These are phyloP conservation scores for Arthrinium phaeospermum DNA, from an alignment of 2,329 filamentous ascomycete species.

Conservation along the genomic window DNA sequence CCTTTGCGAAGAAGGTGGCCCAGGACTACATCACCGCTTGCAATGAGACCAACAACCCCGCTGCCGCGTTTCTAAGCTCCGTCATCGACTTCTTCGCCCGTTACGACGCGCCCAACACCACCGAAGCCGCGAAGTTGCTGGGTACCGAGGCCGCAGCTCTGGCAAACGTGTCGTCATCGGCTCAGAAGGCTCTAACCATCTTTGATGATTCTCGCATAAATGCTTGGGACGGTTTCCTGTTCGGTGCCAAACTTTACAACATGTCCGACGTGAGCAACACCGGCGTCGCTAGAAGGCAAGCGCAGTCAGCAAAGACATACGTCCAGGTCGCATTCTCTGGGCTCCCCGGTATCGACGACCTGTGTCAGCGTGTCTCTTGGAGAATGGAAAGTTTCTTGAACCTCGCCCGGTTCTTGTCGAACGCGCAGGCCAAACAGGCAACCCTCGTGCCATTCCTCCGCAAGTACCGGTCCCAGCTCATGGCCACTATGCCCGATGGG, in stretches of 20 bases:
- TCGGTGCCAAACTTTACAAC: background rate
- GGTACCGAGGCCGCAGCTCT: background rate
- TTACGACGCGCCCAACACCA: background rate
- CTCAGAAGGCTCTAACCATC: background rate
- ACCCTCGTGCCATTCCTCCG: background rate
- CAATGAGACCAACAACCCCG: background rate
- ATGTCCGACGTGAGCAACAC: background rate
- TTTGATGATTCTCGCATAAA: background rate
- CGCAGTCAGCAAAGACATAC: background rate
- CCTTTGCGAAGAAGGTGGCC: background rate
- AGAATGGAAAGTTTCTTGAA: slow-evolving; percentile 3
- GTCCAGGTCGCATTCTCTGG: background rate
- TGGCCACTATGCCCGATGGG: background rate
- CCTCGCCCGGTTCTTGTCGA: background rate
- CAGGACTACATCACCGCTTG: background rate
- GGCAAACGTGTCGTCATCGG: background rate
- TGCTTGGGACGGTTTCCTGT: background rate
- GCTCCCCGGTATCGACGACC: background rate
- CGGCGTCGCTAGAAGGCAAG: background rate
- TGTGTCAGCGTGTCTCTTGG: background rate
- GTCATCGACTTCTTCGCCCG: background rate
- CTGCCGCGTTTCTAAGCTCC: background rate
- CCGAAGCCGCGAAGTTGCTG: background rate
- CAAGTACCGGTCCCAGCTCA: background rate
- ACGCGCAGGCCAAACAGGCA: background rate